Evolutionary conservation across 768 basidiomycete genomes (phyloP).

Genomic region (Lactarius tabidus): DNA sequence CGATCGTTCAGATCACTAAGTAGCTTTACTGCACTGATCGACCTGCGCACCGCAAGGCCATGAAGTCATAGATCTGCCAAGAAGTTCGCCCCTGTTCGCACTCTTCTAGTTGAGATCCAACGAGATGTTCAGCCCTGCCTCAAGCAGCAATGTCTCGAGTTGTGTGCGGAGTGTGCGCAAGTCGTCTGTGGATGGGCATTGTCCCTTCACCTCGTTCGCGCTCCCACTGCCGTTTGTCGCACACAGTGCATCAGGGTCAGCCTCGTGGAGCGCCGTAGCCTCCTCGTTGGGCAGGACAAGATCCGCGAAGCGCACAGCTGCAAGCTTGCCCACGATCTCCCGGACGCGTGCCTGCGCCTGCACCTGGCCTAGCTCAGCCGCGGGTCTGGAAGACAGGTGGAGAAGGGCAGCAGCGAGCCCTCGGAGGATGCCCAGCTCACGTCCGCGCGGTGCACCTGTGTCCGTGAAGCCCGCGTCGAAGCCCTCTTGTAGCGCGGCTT

Average conservation of each 20-base stretch:
- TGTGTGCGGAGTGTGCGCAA: slow-evolving; percentile 3
- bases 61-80: background rate
- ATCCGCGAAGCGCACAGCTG: slow-evolving; percentile 60
- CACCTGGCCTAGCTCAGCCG: background rate
- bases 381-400: slow-evolving; percentile 10
- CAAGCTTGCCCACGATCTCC: slow-evolving; percentile 54
- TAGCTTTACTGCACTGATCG: background rate
- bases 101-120: background rate
- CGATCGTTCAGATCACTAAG: background rate
- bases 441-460: slow-evolving; percentile 69
- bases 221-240: background rate
- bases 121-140: slow-evolving; percentile 8
- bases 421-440: slow-evolving; percentile 71
- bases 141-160: slow-evolving; percentile 6
- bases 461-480: slow-evolving; percentile 83
- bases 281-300: slow-evolving; percentile 61
- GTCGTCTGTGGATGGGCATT: slow-evolving; percentile 2
- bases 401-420: slow-evolving; percentile 50
- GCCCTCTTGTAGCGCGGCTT: slow-evolving; percentile 79
- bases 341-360: slow-evolving; percentile 26
- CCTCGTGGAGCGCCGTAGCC: slow-evolving; percentile 39
- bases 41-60: no score
- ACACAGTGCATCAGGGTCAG: background rate
- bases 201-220: background rate
- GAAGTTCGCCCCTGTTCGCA: background rate